Percentiles rank a stretch among this genome's conserved stretches.
phyloP scores from a whole-genome alignment of 371 early-diverging fungal genomes.

The Actinomortierella ambigua region DNA sequence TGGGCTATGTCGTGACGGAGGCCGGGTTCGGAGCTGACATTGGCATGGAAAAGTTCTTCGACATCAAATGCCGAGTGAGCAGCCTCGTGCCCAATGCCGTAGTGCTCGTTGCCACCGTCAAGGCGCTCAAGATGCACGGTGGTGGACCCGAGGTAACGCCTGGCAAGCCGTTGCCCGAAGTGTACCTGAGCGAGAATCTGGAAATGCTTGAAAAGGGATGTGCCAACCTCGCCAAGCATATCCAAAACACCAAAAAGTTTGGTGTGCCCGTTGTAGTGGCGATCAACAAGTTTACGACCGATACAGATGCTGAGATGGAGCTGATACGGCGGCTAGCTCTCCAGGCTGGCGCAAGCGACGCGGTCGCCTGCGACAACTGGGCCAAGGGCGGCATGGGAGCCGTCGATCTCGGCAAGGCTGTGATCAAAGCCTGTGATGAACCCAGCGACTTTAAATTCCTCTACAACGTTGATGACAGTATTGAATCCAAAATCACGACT shows the following conservation, averaged over 20 bases:
- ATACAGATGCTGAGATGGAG: constrained; percentile 87
- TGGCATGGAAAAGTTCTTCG: constrained; percentile 98
- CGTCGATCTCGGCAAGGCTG: constrained; percentile 83
- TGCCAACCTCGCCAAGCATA: constrained; percentile 86
- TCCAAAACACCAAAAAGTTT: constrained; percentile 88
- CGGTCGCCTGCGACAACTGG: constrained; percentile 90
- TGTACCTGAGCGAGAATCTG: constrained; percentile 86
- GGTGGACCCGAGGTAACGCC: constrained; percentile 94
- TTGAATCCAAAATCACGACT: constrained; percentile 88
- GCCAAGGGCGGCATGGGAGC: constrained; percentile 94
- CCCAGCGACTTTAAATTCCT: constrained; percentile 78
- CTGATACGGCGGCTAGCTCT: constrained; percentile 72
- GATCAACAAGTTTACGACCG: constrained; percentile 89
- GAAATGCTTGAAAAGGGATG: constrained; percentile 82
- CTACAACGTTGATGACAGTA: constrained; percentile 76
- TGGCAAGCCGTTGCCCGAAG: constrained; percentile 89
- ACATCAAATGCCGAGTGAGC: constrained; percentile 95
- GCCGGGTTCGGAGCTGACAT: constrained; percentile 98
- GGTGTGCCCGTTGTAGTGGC: constrained; percentile 94
- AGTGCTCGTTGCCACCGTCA: constrained; percentile 95
- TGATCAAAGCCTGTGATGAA: constrained; percentile 75
- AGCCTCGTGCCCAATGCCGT: constrained; percentile 90
- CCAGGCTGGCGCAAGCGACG: constrained; percentile 88
- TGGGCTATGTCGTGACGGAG: constrained; percentile 95
- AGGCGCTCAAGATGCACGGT: constrained; percentile 96